Evolutionary conservation across 179 eudicot genomes (phyloP), one percentile per base, ranked within the genome.

Genomic region (Kewa caespitosa): DNA sequence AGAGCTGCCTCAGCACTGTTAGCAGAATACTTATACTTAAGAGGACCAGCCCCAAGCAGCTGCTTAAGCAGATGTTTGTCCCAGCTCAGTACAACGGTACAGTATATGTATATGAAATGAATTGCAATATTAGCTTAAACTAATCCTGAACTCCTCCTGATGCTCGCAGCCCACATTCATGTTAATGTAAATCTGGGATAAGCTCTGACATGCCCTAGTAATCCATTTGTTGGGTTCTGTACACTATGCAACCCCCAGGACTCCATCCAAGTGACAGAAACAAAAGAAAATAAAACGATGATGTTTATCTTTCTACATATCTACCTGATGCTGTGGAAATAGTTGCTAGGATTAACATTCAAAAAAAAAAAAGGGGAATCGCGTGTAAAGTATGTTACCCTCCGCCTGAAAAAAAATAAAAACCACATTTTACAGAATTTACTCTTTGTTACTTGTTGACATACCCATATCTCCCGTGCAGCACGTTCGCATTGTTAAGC

Each of bases 401-500:
- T n/a, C n/a, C n/a, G n/a, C n/a, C n/a, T n/a, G n/a, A n/a, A n/a
- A n/a, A n/a, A n/a, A n/a, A n/a, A n/a, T n/a, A n/a, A n/a, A n/a
- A n/a, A n/a, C n/a, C n/a, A n/a, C n/a, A n/a, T n/a, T n/a, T n/a
- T n/a, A n/a, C n/a, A n/a, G n/a, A n/a, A n/a, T 28, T 64, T 22
- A 2, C 17, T 10, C 13, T 22, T n/a, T 4, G 14, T 57, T 57
- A 5, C 25, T 72, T 23, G 71, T 72, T 37, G 7, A 39, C 11
- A 39, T 30, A 0, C 14, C 38, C 32, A 61, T 69, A 39, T 61
- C 31, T 37, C 27, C 36, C 46, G 2, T 90, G 90, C 97, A 95
- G 99, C 85, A 91, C 86, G 88, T 95, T 95, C 81, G 98, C 99
- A 34, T 85, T 95, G 84, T 74, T 93, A 75, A 90, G 97, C 85